These are phyloP conservation scores for Metschnikowia bowlesiae DNA, from an alignment of 805 yeast genomes.

Conservation along the genomic window DNA sequence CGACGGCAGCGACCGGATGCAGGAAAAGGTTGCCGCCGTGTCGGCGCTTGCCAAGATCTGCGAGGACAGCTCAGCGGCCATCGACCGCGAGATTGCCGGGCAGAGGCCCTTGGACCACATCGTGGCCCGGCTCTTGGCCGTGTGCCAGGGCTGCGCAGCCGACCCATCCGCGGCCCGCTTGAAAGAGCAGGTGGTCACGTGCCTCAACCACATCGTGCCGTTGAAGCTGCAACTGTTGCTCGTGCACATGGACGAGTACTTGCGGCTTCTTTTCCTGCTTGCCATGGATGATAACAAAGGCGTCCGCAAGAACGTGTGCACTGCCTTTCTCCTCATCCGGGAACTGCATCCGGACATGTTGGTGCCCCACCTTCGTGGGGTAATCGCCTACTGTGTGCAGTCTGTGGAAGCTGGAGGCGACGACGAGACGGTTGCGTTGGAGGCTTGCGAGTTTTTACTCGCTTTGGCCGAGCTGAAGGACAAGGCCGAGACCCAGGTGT, in stretches of 20 bases:
- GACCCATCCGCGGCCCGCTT: constrained; percentile 47
- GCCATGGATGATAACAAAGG: constrained; percentile 58
- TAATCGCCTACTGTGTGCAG: constrained; percentile 77
- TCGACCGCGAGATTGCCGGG: constrained; percentile 64
- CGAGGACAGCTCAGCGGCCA: constrained; percentile 71
- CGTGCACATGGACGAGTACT: constrained; percentile 60
- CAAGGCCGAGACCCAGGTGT: constrained; percentile 23
- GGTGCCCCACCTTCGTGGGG: constrained; percentile 78
- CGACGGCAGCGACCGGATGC: constrained; percentile 10
- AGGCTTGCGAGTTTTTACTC: constrained; percentile 88
- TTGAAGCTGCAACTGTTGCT: constrained; percentile 63
- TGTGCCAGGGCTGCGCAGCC: background rate
- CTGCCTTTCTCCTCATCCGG: constrained; percentile 65
- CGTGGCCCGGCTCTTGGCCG: constrained; percentile 27
- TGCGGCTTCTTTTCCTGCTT: constrained; percentile 59
- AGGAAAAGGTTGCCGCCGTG: constrained; percentile 68
- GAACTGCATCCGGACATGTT: constrained; percentile 79
- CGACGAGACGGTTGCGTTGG: constrained; percentile 76
- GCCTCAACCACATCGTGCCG: constrained; percentile 73
- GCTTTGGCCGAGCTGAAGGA: constrained; percentile 48
- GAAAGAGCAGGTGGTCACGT: constrained; percentile 59
- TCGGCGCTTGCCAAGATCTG: constrained; percentile 81
- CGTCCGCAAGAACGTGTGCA: constrained; percentile 72
- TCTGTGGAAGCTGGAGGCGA: constrained; percentile 48
- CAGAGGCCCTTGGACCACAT: constrained; percentile 64